Base-by-base conservation (phyloP, 2,329 filamentous ascomycete species). In the Verticillium tricorpus region DNA sequence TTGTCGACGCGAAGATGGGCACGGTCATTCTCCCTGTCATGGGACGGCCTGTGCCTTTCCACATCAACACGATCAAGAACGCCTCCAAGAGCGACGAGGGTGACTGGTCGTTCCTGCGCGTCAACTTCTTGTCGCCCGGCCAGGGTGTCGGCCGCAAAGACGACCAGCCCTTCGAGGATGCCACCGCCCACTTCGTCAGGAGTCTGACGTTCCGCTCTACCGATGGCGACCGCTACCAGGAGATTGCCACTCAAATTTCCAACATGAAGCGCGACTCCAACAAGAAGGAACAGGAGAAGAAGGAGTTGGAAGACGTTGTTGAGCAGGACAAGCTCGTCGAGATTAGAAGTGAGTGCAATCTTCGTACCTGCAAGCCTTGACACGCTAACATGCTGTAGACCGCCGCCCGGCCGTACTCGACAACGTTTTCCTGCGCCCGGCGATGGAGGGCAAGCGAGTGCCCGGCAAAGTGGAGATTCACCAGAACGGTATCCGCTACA, bases 241-340 rank as follows among this genome's bases (percentile, higher is more conserved):
- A 96, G 70, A 95, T 99, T 67, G 90, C 93, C 14, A 90, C 90
- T 64, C 91, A 96, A 71, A 98, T 99, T 69, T 94, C 92, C 12
- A 95, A 97, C 71, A 89, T 99, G 81, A 96, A 97, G 80, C 96
- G 95, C 73, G 92, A 94, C 68, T 88, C 91, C 5, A 86, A 92
- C 52, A 93, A 96, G 76, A 91, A 92, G 69, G 95, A 99, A 76
- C 93, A 97, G 71, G 94, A 97, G 77, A 97, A 98, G 86, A 99
- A 99, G 80, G 94, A 99, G 69, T 90, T 99, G 90, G 95, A 99
- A 74, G 95, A 99, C 76, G 95, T 99, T 25, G 93, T 99, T 6
- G 95, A 98, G 77, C 95, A 99, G 76, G 95, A 99, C 74, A 99
- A 99, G 80, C 86, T 99, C 59, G 82, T 96, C 68, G 93, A 97